Conservation (phyloP, 805 yeast genomes). For the Blastobotrys americana region DNA sequence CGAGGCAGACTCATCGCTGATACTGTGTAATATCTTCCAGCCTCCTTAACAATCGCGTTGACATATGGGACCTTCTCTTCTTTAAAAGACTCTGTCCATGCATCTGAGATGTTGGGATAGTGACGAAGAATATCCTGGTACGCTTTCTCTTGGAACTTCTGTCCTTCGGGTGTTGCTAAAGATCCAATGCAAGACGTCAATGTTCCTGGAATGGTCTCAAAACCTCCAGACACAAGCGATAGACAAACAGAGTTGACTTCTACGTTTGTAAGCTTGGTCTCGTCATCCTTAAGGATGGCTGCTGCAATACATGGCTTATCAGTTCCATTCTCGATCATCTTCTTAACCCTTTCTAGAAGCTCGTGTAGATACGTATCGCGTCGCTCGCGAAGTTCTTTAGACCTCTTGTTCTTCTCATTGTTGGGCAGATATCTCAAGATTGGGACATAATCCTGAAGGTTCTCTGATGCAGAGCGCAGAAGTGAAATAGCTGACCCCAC, state of each 20-base stretch:
- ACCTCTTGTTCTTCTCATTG: slow-evolving; percentile 25
- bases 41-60: slow-evolving; percentile 56
- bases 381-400: slow-evolving; percentile 26
- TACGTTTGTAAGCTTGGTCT: slow-evolving; percentile 21
- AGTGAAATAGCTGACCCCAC: slow-evolving; percentile 31
- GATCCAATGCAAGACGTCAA: slow-evolving; percentile 56
- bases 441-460: slow-evolving; percentile 35
- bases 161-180: slow-evolving; percentile 37
- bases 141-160: slow-evolving; percentile 42
- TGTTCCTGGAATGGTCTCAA: slow-evolving; percentile 63
- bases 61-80: slow-evolving; percentile 41
- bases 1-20: slow-evolving; percentile 63
- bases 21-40: slow-evolving; percentile 55
- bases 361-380: slow-evolving; percentile 29
- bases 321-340: slow-evolving; percentile 23
- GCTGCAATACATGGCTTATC: slow-evolving; percentile 33
- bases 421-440: slow-evolving; percentile 30
- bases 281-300: slow-evolving; percentile 29
- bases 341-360: slow-evolving; percentile 29
- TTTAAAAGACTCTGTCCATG: slow-evolving; percentile 23
- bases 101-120: slow-evolving; percentile 25
- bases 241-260: slow-evolving; percentile 56
- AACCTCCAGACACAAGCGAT: slow-evolving; percentile 71
- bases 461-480: slow-evolving; percentile 33
- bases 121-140: slow-evolving; percentile 34